These are phyloP conservation scores for Claviceps sp. DNA, from an alignment of 2,329 filamentous ascomycete genomes.

Conservation along the genomic window DNA sequence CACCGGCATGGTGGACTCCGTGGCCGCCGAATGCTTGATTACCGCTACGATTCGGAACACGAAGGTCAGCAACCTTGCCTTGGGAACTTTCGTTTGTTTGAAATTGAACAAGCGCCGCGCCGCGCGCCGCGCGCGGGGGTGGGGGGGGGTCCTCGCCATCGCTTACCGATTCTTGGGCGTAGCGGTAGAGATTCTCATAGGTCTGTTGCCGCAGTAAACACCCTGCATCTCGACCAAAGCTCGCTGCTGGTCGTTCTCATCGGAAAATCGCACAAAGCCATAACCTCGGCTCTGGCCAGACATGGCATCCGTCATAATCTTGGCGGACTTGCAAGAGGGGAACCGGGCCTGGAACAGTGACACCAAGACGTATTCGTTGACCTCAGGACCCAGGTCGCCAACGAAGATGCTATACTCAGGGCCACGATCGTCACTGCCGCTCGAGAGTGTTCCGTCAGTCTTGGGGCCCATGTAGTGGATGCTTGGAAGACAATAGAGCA, in stretches of 20 bases:
- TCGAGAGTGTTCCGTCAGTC: background rate
- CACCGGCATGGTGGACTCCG: slow-evolving; percentile 28
- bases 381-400: slow-evolving; percentile 91
- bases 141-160: background rate
- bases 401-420: slow-evolving; percentile 97
- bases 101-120: too few relatives aligned
- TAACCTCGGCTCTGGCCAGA: slow-evolving; percentile 96
- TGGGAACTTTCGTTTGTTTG: too few relatives aligned
- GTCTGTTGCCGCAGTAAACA: slow-evolving; percentile 95
- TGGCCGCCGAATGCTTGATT: slow-evolving; percentile 28
- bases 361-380: slow-evolving; percentile 95
- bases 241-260: slow-evolving; percentile 90
- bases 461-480: background rate
- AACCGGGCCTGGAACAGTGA: slow-evolving; percentile 95
- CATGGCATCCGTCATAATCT: slow-evolving; percentile 99
- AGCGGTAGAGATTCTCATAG: slow-evolving; percentile 96
- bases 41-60: slow-evolving; percentile 11
- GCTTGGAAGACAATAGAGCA: background rate
- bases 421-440: slow-evolving; percentile 71
- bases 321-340: slow-evolving; percentile 95
- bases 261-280: slow-evolving; percentile 93
- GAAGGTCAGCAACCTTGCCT: slow-evolving; percentile 3
- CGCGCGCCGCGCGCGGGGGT: background rate
- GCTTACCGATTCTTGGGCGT: slow-evolving; percentile 79
- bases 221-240: slow-evolving; percentile 97